A percentile compares a stretch with the other conserved stretches of the same genome.
Conservation (phyloP, 495 filamentous ascomycete genomes). For the Cercophora samala region DNA sequence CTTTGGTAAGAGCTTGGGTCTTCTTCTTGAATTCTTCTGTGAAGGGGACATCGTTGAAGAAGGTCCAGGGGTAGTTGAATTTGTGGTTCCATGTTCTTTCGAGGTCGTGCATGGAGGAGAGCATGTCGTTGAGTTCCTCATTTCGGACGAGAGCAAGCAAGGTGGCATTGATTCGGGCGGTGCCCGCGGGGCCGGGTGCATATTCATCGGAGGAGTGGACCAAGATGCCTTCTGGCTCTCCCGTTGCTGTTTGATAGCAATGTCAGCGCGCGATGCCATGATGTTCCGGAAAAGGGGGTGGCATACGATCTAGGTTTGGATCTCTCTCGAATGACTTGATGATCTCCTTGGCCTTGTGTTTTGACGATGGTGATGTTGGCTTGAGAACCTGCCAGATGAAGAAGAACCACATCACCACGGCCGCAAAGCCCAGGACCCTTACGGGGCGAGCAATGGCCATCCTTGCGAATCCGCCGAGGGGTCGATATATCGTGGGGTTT, state of each 20-base stretch:
- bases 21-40: constrained; percentile 83
- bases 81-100: constrained; percentile 97
- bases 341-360: background rate
- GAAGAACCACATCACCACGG: constrained; percentile 67
- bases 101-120: constrained; percentile 83
- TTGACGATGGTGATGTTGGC: constrained; percentile 30
- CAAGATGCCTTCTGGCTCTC: constrained; percentile 74
- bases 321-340: constrained; percentile 60
- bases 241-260: constrained; percentile 55
- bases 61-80: constrained; percentile 99
- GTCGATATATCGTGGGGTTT: background rate
- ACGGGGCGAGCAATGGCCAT: constrained; percentile 85
- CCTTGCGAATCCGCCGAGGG: background rate
- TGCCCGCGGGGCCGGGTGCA: constrained; percentile 65
- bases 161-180: constrained; percentile 85
- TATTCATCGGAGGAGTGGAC: constrained; percentile 69
- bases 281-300: background rate
- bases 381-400: constrained; percentile 69
- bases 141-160: constrained; percentile 93
- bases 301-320: constrained; percentile 77
- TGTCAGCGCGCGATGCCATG: background rate
- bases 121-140: constrained; percentile 75
- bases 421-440: constrained; percentile 69
- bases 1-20: constrained; percentile 77
- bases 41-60: constrained; percentile 95